Conservation (phyloP, 371 early-diverging fungal species). For the Gilbertella persicaria region DNA sequence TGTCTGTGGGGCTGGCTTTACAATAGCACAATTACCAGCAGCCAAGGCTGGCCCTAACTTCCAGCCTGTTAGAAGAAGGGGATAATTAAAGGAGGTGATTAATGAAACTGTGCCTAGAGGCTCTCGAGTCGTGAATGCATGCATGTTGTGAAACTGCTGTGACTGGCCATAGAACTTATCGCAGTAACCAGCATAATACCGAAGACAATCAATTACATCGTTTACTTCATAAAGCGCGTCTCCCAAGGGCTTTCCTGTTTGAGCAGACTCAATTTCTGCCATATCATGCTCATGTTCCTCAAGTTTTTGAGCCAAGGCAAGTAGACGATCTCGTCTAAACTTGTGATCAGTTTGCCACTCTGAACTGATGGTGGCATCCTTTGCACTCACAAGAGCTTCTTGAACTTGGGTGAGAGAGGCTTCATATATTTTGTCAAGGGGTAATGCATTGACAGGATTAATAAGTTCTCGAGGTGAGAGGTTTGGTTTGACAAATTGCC, state of each 20-base stretch:
- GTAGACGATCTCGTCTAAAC: slow-evolving; percentile 63
- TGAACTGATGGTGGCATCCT: neutral
- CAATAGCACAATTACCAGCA: slow-evolving; percentile 41
- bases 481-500: slow-evolving; percentile 5
- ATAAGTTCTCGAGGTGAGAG: slow-evolving; percentile 4
- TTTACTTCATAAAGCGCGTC: slow-evolving; percentile 52
- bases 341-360: slow-evolving; percentile 18
- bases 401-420: slow-evolving; percentile 16
- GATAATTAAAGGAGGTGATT: slow-evolving; percentile 85
- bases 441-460: slow-evolving; percentile 12
- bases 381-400: slow-evolving; percentile 18
- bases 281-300: slow-evolving; percentile 55
- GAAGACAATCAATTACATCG: slow-evolving; percentile 71
- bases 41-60: slow-evolving; percentile 86
- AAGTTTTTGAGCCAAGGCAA: slow-evolving; percentile 65
- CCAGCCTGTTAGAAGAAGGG: slow-evolving; percentile 73
- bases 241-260: slow-evolving; percentile 79
- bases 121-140: slow-evolving; percentile 66
- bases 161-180: slow-evolving; percentile 64
- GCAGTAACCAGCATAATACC: slow-evolving; percentile 77
- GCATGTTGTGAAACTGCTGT: slow-evolving; percentile 15
- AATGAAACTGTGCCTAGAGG: slow-evolving; percentile 77
- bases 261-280: slow-evolving; percentile 75
- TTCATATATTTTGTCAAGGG: slow-evolving; percentile 6
- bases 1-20: slow-evolving; percentile 52